phyloP scores from a whole-genome alignment of 768 basidiomycete genomes.

The Lentinus brumalis region DNA sequence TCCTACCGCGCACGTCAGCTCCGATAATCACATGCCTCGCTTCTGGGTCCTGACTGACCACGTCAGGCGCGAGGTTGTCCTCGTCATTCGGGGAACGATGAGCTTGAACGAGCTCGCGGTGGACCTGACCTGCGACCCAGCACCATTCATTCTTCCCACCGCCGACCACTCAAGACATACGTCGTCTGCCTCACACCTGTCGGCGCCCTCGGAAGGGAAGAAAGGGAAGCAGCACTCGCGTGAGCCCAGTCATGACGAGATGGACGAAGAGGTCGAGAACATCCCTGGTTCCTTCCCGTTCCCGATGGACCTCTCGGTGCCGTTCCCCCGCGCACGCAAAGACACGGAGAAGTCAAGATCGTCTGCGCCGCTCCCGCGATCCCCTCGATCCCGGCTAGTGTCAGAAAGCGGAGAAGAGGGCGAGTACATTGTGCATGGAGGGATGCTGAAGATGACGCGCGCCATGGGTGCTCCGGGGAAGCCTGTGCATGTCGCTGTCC shows the following conservation, averaged over 20 bases:
- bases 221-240: neutral
- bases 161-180: neutral
- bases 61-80: conserved; percentile 67
- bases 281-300: conserved; percentile 33
- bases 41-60: conserved; percentile 90
- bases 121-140: conserved; percentile 80
- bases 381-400: neutral
- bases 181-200: neutral
- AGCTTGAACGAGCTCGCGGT: conserved; percentile 85
- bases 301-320: conserved; percentile 27
- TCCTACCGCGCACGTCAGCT: conserved; percentile 56
- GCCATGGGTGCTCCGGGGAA: conserved; percentile 78
- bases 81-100: conserved; percentile 73
- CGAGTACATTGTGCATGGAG: conserved; percentile 71
- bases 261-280: conserved; percentile 27
- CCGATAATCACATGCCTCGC: conserved; percentile 73
- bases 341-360: neutral
- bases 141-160: conserved; percentile 43
- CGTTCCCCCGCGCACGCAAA: conserved; percentile 16
- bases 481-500: conserved; percentile 76
- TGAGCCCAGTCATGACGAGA: conserved; percentile 15
- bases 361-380: conserved; percentile 6
- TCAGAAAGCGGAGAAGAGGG: conserved; percentile 15
- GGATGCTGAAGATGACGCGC: conserved; percentile 78
- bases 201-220: neutral